phyloP scores from a whole-genome alignment of 2,329 filamentous ascomycete genomes.

The Talaromyces albobiverticillius region DNA sequence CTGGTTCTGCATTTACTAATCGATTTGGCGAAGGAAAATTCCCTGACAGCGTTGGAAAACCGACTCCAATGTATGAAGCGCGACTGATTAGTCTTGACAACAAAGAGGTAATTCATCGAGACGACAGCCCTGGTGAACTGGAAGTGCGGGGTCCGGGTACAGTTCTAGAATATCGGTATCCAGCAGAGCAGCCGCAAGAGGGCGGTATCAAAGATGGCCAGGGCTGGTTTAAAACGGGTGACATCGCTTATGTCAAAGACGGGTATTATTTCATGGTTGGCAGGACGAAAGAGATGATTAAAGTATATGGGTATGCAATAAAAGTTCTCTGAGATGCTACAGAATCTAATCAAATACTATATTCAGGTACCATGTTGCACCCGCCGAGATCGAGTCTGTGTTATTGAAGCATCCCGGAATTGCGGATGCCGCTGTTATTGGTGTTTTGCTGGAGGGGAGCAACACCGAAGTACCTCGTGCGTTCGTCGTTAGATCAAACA shows the following conservation, averaged over 20 bases:
- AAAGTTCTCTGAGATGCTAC: not conserved
- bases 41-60: not conserved
- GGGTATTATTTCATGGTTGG: not conserved
- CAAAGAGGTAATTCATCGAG: not conserved
- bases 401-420: not conserved
- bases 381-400: not conserved
- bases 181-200: not conserved
- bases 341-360: not conserved
- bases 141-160: not conserved
- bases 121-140: not conserved
- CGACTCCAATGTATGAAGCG: not conserved
- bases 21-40: not conserved
- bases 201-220: not conserved
- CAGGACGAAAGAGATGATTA: not conserved
- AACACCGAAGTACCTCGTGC: not conserved
- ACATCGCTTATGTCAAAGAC: not conserved
- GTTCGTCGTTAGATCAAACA: not conserved
- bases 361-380: not conserved
- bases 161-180: not conserved
- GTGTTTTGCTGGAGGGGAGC: not conserved
- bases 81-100: not conserved
- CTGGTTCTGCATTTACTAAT: not conserved
- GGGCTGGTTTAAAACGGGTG: not conserved
- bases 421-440: not conserved
- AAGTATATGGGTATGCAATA: not conserved